phyloP scores from a whole-genome alignment of 768 basidiomycete species.

The Lentinus brumalis region DNA sequence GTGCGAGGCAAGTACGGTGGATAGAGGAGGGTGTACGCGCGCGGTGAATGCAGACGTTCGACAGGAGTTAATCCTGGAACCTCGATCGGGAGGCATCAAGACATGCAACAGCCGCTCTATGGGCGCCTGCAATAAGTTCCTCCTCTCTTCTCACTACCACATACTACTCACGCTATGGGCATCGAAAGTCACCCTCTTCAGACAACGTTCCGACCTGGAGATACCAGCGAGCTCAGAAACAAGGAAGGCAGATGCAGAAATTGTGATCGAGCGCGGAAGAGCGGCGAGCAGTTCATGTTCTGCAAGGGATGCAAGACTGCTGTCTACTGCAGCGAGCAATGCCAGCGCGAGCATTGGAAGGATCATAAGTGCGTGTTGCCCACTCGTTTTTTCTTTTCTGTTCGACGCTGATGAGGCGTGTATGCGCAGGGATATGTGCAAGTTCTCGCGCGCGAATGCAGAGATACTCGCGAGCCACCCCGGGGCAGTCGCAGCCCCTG shows the following conservation, averaged over 20 bases:
- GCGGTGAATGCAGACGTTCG: no score
- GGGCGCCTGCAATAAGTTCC: no score
- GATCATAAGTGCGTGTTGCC: not conserved
- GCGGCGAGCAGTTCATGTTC: not conserved
- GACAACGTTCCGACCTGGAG: not conserved
- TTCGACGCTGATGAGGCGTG: not conserved
- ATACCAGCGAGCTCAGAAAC: slow-evolving; percentile 1
- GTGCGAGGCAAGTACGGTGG: no score
- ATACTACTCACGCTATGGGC: not conserved
- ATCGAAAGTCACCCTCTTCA: slow-evolving; percentile 1
- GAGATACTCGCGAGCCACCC: not conserved
- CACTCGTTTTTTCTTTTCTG: not conserved
- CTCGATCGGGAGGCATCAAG: no score
- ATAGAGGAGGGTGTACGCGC: no score
- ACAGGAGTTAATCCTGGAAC: no score
- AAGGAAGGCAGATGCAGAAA: not conserved
- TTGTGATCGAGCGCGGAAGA: not conserved
- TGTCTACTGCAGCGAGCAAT: not conserved
- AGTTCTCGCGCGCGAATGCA: not conserved
- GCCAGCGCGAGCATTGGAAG: not conserved
- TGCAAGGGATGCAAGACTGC: not conserved
- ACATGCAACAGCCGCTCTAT: no score
- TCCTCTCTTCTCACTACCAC: no score
- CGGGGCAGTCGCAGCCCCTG: not conserved
- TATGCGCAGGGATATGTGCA: not conserved